These are phyloP conservation scores for Russula emetica DNA, from an alignment of 768 basidiomycete species.

Conservation along the genomic window DNA sequence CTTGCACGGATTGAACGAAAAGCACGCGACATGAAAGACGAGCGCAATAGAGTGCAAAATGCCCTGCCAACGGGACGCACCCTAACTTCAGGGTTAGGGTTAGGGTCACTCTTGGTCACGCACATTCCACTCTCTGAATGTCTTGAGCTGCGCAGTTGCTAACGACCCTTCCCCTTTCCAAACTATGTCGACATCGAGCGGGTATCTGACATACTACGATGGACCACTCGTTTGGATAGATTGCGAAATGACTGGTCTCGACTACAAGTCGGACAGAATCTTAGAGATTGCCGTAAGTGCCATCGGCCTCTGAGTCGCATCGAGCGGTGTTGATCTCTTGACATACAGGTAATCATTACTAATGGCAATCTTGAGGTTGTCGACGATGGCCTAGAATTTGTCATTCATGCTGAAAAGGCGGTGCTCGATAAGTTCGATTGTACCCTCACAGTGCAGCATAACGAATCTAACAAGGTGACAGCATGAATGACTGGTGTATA, in stretches of 20 bases:
- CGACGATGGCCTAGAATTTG: conserved; percentile 73
- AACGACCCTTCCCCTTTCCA: neutral
- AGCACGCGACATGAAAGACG: conserved; percentile 19
- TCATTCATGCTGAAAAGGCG: conserved; percentile 68
- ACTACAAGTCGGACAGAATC: conserved; percentile 61
- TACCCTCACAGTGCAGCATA: neutral
- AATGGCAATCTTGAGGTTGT: conserved; percentile 77
- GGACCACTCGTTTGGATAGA: conserved; percentile 82
- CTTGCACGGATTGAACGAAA: conserved; percentile 5
- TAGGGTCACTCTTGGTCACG: conserved; percentile 17
- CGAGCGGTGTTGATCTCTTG: neutral
- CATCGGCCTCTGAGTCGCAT: neutral
- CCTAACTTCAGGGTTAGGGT: conserved; percentile 17
- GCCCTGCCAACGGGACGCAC: neutral
- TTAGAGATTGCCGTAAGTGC: conserved; percentile 70
- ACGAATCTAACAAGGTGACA: conserved; percentile 32
- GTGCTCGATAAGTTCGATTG: conserved; percentile 59
- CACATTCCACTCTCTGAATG: neutral
- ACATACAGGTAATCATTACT: conserved; percentile 72
- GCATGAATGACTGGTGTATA: conserved; percentile 88
- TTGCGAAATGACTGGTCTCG: conserved; percentile 83
- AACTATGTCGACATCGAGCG: conserved; percentile 12
- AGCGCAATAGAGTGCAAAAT: neutral
- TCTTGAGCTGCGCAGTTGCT: neutral
- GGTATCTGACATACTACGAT: conserved; percentile 38